Conservation (phyloP, 2,329 filamentous ascomycete genomes). For the Fusarium abutilonis region DNA sequence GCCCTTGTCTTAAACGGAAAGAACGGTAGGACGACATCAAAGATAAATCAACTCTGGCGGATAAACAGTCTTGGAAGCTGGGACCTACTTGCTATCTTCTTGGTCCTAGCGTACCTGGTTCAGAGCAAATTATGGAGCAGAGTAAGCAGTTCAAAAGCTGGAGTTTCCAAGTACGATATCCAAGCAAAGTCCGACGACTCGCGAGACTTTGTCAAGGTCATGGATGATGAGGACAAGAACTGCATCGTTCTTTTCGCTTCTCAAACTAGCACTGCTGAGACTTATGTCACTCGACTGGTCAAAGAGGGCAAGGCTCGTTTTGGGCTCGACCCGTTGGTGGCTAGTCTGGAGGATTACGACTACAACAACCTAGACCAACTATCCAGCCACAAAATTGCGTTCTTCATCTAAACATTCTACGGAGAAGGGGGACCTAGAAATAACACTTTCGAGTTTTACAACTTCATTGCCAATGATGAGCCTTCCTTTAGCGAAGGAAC, state of each 20-base stretch:
- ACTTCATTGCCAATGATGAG: constrained; percentile 40
- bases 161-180: too few relatives aligned
- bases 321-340: constrained; percentile 87
- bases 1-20: too few relatives aligned
- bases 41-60: too few relatives aligned
- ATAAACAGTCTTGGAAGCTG: too few relatives aligned
- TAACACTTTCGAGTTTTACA: constrained; percentile 40
- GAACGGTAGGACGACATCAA: too few relatives aligned
- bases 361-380: constrained; percentile 48
- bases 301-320: constrained; percentile 91
- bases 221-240: constrained; percentile 95
- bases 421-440: constrained; percentile 54
- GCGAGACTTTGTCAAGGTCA: constrained; percentile 90
- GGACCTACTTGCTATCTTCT: too few relatives aligned
- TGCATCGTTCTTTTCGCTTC: constrained; percentile 95
- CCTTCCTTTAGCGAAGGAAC: too few relatives aligned
- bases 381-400: constrained; percentile 38
- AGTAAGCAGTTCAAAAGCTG: too few relatives aligned
- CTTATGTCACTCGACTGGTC: constrained; percentile 85
- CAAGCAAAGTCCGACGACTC: too few relatives aligned
- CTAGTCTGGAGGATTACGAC: constrained; percentile 59
- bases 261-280: constrained; percentile 91
- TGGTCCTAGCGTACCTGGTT: too few relatives aligned
- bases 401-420: constrained; percentile 51
- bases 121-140: too few relatives aligned